Percentiles rank a stretch among this genome's conserved stretches.
Conservation (phyloP, 1,139 yeast species). For the Meyerozyma smithsonii region DNA sequence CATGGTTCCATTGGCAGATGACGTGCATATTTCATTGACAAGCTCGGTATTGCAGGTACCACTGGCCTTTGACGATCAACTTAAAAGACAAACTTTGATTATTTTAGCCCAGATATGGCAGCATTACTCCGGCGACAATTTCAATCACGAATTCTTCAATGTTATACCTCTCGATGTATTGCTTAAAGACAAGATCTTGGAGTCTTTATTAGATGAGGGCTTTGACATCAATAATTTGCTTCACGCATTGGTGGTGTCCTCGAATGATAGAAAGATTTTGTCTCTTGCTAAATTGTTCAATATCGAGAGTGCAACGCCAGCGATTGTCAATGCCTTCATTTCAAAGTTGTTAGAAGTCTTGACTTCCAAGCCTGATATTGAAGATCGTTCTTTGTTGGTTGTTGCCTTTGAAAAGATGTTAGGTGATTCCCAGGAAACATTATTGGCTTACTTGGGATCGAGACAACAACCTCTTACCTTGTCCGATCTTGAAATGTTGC, state of each 20-base stretch:
- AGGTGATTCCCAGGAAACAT: slow-evolving; percentile 31
- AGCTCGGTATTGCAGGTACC: slow-evolving; percentile 51
- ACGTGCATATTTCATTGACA: slow-evolving; percentile 64
- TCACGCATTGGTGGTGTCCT: neutral
- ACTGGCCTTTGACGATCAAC: slow-evolving; percentile 15
- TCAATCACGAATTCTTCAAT: slow-evolving; percentile 14
- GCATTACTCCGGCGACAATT: slow-evolving; percentile 19
- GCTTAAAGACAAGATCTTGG: slow-evolving; percentile 14
- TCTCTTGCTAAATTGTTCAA: neutral
- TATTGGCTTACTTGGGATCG: slow-evolving; percentile 36
- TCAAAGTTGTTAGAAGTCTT: neutral
- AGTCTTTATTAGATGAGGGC: slow-evolving; percentile 19
- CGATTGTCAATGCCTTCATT: neutral
- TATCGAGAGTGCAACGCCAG: neutral
- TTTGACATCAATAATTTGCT: slow-evolving; percentile 26
- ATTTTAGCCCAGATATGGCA: slow-evolving; percentile 43
- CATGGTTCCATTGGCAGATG: slow-evolving; percentile 61
- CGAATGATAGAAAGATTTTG: neutral
- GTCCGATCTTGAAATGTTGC: slow-evolving; percentile 60
- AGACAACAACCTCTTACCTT: slow-evolving; percentile 29
- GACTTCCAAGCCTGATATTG: neutral
- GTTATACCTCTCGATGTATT: slow-evolving; percentile 13
- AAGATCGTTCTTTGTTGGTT: neutral
- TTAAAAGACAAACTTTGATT: slow-evolving; percentile 30
- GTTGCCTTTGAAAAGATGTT: slow-evolving; percentile 41